Percentiles rank a stretch among this genome's conserved stretches.
Conservation (phyloP, 768 basidiomycete genomes). For the Dioszegia hungarica region DNA sequence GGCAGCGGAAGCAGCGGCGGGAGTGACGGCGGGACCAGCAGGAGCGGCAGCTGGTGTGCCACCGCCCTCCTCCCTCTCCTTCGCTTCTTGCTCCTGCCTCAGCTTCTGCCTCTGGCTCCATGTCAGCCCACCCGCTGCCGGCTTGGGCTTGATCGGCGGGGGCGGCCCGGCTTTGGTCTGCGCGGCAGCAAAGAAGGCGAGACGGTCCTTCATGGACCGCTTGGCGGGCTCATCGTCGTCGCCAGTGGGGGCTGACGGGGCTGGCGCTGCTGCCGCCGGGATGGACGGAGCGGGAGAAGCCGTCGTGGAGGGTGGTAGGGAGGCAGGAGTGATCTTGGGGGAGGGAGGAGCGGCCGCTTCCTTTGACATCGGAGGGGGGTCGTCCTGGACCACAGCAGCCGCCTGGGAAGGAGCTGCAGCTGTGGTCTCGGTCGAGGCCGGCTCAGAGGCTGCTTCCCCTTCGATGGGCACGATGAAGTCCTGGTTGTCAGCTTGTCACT, state of each 20-base stretch:
- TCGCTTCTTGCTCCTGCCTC: slow-evolving; percentile 41
- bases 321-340: slow-evolving; percentile 2
- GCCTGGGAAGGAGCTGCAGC: neutral
- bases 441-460: slow-evolving; percentile 14
- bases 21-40: slow-evolving; percentile 11
- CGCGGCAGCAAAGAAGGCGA: slow-evolving; percentile 45
- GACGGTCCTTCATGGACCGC: slow-evolving; percentile 44
- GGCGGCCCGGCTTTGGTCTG: slow-evolving; percentile 29
- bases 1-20: neutral
- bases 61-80: slow-evolving; percentile 28
- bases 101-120: slow-evolving; percentile 48
- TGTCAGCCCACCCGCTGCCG: slow-evolving; percentile 36
- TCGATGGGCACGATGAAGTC: slow-evolving; percentile 43
- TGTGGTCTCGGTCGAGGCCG: neutral
- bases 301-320: slow-evolving; percentile 14
- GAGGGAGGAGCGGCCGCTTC: slow-evolving; percentile 15
- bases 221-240: slow-evolving; percentile 14
- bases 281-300: slow-evolving; percentile 7
- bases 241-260: neutral
- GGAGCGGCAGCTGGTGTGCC: slow-evolving; percentile 8
- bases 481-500: slow-evolving; percentile 14
- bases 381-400: slow-evolving; percentile 1
- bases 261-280: slow-evolving; percentile 7
- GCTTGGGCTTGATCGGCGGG: slow-evolving; percentile 47
- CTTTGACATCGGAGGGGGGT: slow-evolving; percentile 9